phyloP scores from a whole-genome alignment of 148 eudicot genomes.

The Chenopodium album region DNA sequence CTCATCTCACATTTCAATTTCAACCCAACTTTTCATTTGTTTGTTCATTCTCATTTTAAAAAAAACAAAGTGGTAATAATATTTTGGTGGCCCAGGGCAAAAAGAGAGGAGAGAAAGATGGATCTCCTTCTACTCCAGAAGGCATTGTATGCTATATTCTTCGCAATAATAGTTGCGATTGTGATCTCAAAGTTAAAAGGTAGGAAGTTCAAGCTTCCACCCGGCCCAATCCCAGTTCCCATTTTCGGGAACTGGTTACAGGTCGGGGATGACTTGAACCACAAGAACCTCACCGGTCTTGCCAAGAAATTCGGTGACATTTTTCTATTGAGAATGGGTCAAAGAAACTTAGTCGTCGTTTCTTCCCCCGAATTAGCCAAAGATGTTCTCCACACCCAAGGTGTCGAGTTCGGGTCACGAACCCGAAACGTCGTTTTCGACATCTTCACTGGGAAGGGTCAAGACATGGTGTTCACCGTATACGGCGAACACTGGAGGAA shows the following conservation, averaged over 20 bases:
- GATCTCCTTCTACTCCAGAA: constrained; percentile 66
- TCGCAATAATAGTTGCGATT: constrained; percentile 41
- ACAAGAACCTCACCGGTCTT: constrained; percentile 47
- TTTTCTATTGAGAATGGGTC: constrained; percentile 64
- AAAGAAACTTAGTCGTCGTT: constrained; percentile 60
- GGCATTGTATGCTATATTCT: constrained; percentile 46
- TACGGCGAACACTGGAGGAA: constrained; percentile 91
- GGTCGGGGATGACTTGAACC: constrained; percentile 77
- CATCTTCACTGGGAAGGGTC: constrained; percentile 77
- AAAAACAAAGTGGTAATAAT: too few relatives aligned
- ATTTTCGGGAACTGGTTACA: constrained; percentile 84
- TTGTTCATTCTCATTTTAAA: not conserved
- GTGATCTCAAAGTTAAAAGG: constrained; percentile 50
- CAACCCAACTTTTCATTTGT: not conserved
- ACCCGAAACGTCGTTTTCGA: constrained; percentile 77
- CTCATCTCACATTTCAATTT: not conserved
- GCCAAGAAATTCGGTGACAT: constrained; percentile 64
- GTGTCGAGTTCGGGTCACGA: constrained; percentile 76
- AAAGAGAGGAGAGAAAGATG: constrained; percentile 1
- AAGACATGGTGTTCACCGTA: constrained; percentile 80
- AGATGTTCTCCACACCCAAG: constrained; percentile 79
- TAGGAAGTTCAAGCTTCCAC: constrained; percentile 56
- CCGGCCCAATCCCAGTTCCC: constrained; percentile 70
- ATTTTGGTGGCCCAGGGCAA: not conserved
- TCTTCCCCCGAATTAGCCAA: constrained; percentile 69